Evolutionary conservation across 2,329 filamentous ascomycete species (phyloP).

Genomic region (Ceratocystis papillata): DNA sequence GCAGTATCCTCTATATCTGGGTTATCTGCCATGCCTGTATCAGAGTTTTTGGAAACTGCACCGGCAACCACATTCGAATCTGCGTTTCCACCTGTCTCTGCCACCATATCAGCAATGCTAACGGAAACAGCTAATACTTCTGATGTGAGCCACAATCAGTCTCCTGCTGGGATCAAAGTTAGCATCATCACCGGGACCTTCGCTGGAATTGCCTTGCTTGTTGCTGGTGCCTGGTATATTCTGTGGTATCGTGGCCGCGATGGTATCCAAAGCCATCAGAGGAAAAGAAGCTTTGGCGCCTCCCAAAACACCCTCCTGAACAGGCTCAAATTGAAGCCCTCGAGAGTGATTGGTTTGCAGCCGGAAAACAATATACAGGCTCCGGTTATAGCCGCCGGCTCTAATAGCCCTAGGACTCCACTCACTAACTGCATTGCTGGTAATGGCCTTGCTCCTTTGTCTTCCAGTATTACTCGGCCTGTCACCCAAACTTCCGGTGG

Average conservation of each 20-base stretch:
- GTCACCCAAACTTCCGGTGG: too few species aligned
- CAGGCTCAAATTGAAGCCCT: too few species aligned
- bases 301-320: too few species aligned
- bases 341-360: too few species aligned
- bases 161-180: constrained; percentile 35
- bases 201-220: constrained; percentile 34
- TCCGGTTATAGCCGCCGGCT: too few species aligned
- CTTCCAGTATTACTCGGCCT: too few species aligned
- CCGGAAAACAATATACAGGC: too few species aligned
- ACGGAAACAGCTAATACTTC: background rate
- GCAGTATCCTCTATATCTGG: background rate
- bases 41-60: background rate
- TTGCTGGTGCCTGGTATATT: constrained; percentile 36
- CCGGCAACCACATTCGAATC: background rate
- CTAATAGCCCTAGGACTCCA: too few species aligned
- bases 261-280: constrained; percentile 24
- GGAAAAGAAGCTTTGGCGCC: too few species aligned
- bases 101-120: background rate
- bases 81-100: background rate
- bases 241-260: constrained; percentile 34
- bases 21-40: background rate
- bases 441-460: too few species aligned
- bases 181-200: constrained; percentile 39
- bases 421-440: too few species aligned
- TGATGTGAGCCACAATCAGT: background rate